Base-by-base conservation (phyloP, 1,284 basidiomycete genomes). In the Phlebopus sp. region DNA sequence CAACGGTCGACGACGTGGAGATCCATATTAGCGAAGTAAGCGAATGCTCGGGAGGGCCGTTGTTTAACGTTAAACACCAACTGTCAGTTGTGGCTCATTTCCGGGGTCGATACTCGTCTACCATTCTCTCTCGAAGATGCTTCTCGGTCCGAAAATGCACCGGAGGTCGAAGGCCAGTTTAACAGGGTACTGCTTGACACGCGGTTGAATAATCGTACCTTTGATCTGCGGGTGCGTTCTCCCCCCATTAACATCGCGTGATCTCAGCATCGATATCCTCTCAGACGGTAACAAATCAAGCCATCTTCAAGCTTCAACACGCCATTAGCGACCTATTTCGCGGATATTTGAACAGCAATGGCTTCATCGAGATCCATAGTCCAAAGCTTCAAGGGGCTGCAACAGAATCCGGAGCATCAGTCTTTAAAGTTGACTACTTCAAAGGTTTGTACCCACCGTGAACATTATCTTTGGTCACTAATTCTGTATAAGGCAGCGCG, bases 361-460 rank as follows among this genome's bases (percentile, higher is more conserved):
- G 85, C 29, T 97, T 97, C 66, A 83, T 85, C 47, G 96, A 99
- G 71, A 98, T 99, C 55, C 97, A 98, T 71, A 93, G 91, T 53
- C 96, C 97, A 14, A 99, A 99, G 71, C 80, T 99, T 6, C 95
- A 98, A 68, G 95, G 92, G 40, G 90, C 96, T 23, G 96, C 97
- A 5, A 98, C 97, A 6, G 97, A 99, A 72, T 92, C 88, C 30
- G 97, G 97, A 11, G 91, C 97, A 15, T 91, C 88, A 30, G 97
- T 99, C 34, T 99, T 99, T 80, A 95, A 95, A 76, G 93, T 99
- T 44, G 81, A 82, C 63, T 99, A 99, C 73, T 99, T 99, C 76
- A 97, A 98, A 76, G 86, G 92, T 86, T 53, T 48, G 72, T n/a
- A 35, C 36, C 39, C 37, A 30, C 15, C n/a, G 30, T 17, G 29